Conservation (phyloP, 306 rosid genomes). For the Quercus gilva region DNA sequence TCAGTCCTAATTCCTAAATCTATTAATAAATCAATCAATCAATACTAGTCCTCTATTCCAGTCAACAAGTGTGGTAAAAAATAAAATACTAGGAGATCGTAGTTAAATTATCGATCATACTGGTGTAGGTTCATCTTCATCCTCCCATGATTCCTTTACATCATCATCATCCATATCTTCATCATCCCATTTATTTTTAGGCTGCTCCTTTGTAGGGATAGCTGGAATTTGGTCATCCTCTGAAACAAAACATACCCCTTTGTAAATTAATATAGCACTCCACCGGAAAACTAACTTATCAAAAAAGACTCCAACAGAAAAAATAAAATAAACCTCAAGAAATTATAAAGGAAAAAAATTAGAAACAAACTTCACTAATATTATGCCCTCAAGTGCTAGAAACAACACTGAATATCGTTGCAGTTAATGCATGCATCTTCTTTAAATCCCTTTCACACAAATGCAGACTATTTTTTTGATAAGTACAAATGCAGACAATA, state of each 20-base stretch:
- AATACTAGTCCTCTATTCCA: neutral
- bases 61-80: neutral
- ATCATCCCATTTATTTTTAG: conserved; percentile 79
- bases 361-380: neutral
- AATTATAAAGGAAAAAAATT: neutral
- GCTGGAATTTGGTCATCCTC: conserved; percentile 58
- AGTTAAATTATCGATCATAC: conserved; percentile 34
- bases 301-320: neutral
- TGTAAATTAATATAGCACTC: conserved; percentile 8
- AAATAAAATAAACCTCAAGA: neutral
- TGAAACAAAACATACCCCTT: conserved; percentile 27
- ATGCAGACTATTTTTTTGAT: too few species aligned
- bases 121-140: conserved; percentile 74
- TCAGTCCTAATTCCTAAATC: too few species aligned
- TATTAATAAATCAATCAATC: neutral
- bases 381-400: neutral
- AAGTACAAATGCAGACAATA: too few species aligned
- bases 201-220: conserved; percentile 44
- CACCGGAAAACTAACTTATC: neutral
- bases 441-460: neutral
- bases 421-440: neutral
- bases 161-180: conserved; percentile 87
- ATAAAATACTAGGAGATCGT: neutral
- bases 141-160: conserved; percentile 95
- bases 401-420: neutral